Conservation (phyloP, 306 rosid species). For the Prunus mume region DNA sequence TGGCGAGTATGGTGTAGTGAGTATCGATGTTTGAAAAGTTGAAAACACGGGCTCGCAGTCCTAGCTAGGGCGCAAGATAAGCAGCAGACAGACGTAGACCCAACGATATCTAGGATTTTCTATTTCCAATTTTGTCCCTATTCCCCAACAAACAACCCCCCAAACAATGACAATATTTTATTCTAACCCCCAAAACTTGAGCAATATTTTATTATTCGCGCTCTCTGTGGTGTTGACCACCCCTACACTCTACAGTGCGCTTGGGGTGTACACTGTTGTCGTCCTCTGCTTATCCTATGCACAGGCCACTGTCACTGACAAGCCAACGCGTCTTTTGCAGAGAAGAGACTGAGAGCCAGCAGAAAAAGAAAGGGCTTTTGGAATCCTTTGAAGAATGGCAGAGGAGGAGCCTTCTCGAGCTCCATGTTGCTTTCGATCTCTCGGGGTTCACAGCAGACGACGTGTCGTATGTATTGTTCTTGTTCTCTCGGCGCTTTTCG, state of each 20-base stretch:
- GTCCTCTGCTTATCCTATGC: constrained; percentile 22
- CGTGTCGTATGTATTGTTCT: neutral
- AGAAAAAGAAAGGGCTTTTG: constrained; percentile 8
- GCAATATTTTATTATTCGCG: neutral
- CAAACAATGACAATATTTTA: neutral
- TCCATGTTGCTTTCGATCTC: constrained; percentile 5
- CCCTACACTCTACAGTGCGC: constrained; percentile 27
- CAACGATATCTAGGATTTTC: constrained; percentile 27
- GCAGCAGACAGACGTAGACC: constrained; percentile 54
- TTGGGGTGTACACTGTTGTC: constrained; percentile 33
- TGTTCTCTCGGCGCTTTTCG: neutral
- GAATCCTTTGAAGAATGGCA: neutral
- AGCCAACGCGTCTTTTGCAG: constrained; percentile 10
- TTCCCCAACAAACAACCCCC: neutral
- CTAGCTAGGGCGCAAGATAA: constrained; percentile 4
- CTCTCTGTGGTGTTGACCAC: constrained; percentile 16
- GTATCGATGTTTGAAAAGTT: constrained; percentile 1
- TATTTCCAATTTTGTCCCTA: constrained; percentile 25
- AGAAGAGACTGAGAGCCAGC: neutral
- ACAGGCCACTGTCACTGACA: constrained; percentile 22
- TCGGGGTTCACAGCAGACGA: constrained; percentile 24
- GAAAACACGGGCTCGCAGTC: constrained; percentile 26
- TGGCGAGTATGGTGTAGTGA: neutral
- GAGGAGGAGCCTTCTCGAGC: constrained; percentile 14
- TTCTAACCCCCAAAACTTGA: neutral